These are phyloP conservation scores for Brassica cretica DNA, from an alignment of 345 rosid species.

Conservation along the genomic window DNA sequence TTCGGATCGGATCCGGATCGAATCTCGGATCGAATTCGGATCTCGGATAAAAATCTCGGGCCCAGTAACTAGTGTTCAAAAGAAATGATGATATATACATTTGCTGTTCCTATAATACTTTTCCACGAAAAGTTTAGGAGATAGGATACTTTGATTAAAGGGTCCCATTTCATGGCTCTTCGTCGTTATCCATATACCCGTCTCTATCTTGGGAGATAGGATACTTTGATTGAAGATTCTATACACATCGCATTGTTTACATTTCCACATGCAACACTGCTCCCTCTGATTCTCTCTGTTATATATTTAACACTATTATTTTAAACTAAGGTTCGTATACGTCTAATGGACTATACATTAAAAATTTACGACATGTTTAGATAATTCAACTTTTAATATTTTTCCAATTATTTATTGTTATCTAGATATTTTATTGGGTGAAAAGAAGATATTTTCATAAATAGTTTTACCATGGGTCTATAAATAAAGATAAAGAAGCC, in stretches of 20 bases:
- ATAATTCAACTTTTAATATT: background rate
- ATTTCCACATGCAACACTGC: background rate
- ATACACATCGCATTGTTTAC: slow-evolving; percentile 3
- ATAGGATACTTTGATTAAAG: background rate
- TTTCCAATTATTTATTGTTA: background rate
- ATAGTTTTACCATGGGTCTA: slow-evolving; percentile 21
- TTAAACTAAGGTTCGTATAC: background rate
- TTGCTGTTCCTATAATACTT: slow-evolving; percentile 8
- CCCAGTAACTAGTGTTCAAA: background rate
- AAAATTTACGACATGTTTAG: background rate
- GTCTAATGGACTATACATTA: background rate
- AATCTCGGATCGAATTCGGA: too few species aligned
- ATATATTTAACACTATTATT: background rate
- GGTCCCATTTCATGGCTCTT: slow-evolving; percentile 22
- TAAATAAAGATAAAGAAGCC: slow-evolving; percentile 10
- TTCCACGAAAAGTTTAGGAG: background rate
- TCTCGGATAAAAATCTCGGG: too few species aligned
- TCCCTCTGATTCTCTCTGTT: background rate
- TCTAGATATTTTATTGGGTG: slow-evolving; percentile 23
- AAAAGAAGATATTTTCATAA: slow-evolving; percentile 20
- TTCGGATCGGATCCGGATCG: too few species aligned
- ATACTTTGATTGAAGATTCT: background rate
- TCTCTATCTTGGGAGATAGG: background rate
- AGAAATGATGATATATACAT: too few species aligned
- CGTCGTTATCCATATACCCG: slow-evolving; percentile 22